phyloP scores from a whole-genome alignment of 2,329 filamentous ascomycete genomes.

The Teratosphaeriaceae sp. region DNA sequence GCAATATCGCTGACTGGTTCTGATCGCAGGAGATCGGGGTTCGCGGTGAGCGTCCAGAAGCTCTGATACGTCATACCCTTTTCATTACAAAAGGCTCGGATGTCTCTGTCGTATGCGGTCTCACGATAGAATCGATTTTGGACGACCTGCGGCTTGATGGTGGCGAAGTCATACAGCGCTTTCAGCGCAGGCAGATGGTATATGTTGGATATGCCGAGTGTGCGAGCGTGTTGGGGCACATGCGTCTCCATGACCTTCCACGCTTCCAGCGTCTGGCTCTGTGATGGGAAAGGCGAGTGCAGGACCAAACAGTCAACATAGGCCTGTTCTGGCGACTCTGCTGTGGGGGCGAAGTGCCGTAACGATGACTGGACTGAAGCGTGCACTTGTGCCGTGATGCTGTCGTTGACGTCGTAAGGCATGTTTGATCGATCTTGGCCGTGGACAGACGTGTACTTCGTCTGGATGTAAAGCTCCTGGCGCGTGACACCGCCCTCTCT shows the following conservation, averaged over 20 bases:
- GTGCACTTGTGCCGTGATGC: conserved; percentile 58
- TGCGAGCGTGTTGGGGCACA: conserved; percentile 57
- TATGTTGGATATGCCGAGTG: conserved; percentile 72
- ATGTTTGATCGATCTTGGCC: conserved; percentile 55
- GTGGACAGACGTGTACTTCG: conserved; percentile 66
- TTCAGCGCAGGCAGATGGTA: conserved; percentile 48
- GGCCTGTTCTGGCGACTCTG: conserved; percentile 33
- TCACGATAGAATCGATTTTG: conserved; percentile 67
- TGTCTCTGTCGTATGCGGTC: conserved; percentile 52
- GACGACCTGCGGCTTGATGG: conserved; percentile 55
- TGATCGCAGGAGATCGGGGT: conserved; percentile 45
- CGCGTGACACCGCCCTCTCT: conserved; percentile 50
- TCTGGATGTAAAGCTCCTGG: conserved; percentile 67
- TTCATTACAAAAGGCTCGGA: conserved; percentile 52
- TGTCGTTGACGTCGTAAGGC: conserved; percentile 55
- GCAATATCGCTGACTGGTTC: conserved; percentile 47
- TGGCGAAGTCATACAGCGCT: conserved; percentile 42
- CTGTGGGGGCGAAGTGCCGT: conserved; percentile 45
- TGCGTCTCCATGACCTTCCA: conserved; percentile 62
- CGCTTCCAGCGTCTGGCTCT: conserved; percentile 51
- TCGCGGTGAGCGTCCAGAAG: conserved; percentile 57
- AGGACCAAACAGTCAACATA: conserved; percentile 56
- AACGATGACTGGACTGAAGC: conserved; percentile 63
- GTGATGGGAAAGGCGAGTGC: conserved; percentile 49
- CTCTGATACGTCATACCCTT: conserved; percentile 51